These are phyloP conservation scores for Arabis alpina DNA, from an alignment of 345 rosid genomes.

Conservation along the genomic window DNA sequence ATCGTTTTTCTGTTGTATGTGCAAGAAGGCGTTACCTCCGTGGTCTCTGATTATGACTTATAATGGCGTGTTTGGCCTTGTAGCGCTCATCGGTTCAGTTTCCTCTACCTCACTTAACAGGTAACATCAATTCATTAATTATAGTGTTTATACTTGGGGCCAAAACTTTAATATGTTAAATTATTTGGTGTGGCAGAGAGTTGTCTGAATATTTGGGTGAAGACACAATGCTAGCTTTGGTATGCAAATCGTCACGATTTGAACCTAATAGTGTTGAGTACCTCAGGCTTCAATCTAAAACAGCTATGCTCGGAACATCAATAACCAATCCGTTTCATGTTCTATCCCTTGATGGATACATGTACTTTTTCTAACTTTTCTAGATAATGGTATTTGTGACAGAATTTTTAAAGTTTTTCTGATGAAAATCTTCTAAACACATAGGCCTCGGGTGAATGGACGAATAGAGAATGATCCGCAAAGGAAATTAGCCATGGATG, in stretches of 20 bases:
- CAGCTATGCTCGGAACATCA: conserved; percentile 47
- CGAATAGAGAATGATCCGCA: conserved; percentile 45
- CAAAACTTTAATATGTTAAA: background rate
- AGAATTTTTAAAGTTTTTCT: background rate
- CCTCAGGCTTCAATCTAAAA: conserved; percentile 51
- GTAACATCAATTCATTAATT: too few species aligned
- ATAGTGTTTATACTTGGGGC: background rate
- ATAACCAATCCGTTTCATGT: conserved; percentile 54
- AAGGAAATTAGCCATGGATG: conserved; percentile 51
- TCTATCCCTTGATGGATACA: conserved; percentile 56
- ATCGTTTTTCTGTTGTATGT: conserved; percentile 45
- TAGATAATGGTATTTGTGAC: conserved; percentile 1
- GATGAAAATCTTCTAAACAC: background rate
- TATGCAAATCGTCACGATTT: conserved; percentile 55
- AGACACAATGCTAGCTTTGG: conserved; percentile 70
- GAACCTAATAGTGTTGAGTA: conserved; percentile 45
- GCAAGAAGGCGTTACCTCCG: conserved; percentile 10
- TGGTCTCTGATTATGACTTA: conserved; percentile 30
- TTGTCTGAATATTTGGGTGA: conserved; percentile 67
- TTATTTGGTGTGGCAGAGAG: conserved; percentile 44
- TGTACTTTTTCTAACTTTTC: conserved; percentile 41
- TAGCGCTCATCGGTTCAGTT: conserved; percentile 68
- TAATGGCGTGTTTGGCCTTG: conserved; percentile 51
- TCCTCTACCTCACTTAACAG: conserved; percentile 56
- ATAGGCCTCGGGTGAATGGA: conserved; percentile 45